Base-by-base conservation (phyloP, 75 land plant genomes). In the Pinus albicaulis region DNA sequence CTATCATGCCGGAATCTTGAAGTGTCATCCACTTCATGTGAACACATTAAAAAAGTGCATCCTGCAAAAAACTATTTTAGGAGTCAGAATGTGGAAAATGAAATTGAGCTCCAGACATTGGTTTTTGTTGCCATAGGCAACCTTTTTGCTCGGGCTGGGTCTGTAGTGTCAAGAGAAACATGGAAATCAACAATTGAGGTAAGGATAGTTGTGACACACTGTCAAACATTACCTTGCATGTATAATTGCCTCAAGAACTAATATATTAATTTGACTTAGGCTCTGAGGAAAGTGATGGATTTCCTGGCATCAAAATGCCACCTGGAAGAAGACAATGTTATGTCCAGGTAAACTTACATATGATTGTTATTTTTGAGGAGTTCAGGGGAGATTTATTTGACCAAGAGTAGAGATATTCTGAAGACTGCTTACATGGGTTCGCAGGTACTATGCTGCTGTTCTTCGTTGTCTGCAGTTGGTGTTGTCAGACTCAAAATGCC, bases 401-500 rank as follows among this genome's bases (percentile, higher is more conserved):
- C 48, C 17, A 16, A 20, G 58, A 24, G 17, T 60, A 31, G 23
- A 78, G 6, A 34, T 28, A 15, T n/a, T 14, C 4, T 1, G 28
- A 16, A 22, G 23, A 24, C 22, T 36, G 17, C 78, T 8, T 65
- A 48, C 28, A 57, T 41, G 72, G 24, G 36, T 79, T 25, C 48
- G 69, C 87, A 97, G 99, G 82, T 91, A 82, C 77, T 98, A 91
- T 91, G 55, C 88, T 34, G 84, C 89, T 28, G 74, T 95, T 77
- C 82, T 98, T 75, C 85, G 83, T 52, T 89, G 92, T 82, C 84
- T 92, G 57, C 98, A 95, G 75, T 60, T 92, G 78, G 86, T 95
- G 66, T 80, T 98, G 55, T 74, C 84, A 60, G 85, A 91, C 68
- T 85, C 89, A 62, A 92, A 95, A 81, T 87, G 86, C 14, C 77